phyloP scores from a whole-genome alignment of 352 stramenopile genomes.

The Globisporangium cylindrosporum region DNA sequence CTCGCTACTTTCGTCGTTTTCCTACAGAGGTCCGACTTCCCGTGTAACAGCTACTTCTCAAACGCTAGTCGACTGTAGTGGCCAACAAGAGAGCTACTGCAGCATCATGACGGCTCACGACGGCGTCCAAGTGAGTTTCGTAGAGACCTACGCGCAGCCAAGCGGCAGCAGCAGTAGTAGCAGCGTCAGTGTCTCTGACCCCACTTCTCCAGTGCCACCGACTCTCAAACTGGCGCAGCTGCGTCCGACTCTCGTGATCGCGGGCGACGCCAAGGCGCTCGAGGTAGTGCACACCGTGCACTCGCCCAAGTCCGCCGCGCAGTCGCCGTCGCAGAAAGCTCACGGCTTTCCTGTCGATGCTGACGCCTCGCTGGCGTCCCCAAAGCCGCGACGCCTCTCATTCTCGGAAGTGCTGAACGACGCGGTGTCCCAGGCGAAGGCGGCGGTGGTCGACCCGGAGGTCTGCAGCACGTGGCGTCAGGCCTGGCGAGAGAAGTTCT shows the following conservation, averaged over 20 bases:
- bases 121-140: conserved; percentile 21
- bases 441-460: not conserved
- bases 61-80: too few relatives aligned
- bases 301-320: conserved; percentile 23
- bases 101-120: conserved; percentile 11
- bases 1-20: too few relatives aligned
- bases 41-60: too few relatives aligned
- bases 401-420: conserved; percentile 10
- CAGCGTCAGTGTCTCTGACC: not conserved
- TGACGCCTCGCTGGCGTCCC: not conserved
- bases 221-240: conserved; percentile 13
- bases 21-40: too few relatives aligned
- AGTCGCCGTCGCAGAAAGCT: conserved; percentile 1
- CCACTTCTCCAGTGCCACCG: not conserved
- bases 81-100: not conserved
- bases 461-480: conserved; percentile 6
- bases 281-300: conserved; percentile 32
- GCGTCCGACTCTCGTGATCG: conserved; percentile 29
- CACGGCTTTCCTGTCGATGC: not conserved
- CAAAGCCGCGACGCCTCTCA: conserved; percentile 2
- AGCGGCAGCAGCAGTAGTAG: not conserved
- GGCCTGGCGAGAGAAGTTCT: conserved; percentile 11
- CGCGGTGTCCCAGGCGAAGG: not conserved
- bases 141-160: conserved; percentile 36
- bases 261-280: conserved; percentile 25